These are phyloP conservation scores for Ceratobasidium sp. DNA, from an alignment of 1,284 basidiomycete species.

Conservation along the genomic window DNA sequence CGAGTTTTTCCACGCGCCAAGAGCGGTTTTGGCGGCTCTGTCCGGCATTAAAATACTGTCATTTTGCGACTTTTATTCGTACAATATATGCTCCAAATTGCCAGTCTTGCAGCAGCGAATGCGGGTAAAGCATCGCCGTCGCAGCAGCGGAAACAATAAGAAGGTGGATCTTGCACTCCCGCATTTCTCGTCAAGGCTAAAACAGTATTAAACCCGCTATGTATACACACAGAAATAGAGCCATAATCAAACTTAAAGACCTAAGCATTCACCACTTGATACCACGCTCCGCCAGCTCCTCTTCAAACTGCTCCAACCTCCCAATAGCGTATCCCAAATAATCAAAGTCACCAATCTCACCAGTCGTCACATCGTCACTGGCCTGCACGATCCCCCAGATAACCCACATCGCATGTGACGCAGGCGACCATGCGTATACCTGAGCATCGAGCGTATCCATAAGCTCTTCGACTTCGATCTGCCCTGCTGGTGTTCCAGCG, in stretches of 20 bases:
- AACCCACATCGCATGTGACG: constrained; percentile 89
- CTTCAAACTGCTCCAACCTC: constrained; percentile 60
- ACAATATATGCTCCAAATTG: neutral
- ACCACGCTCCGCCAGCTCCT: constrained; percentile 45
- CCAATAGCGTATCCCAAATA: constrained; percentile 76
- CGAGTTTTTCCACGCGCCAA: constrained; percentile 26
- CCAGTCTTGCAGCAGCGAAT: neutral
- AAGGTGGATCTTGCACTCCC: constrained; percentile 33
- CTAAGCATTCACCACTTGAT: constrained; percentile 32
- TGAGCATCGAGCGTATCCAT: constrained; percentile 71
- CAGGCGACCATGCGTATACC: constrained; percentile 85
- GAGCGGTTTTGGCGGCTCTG: neutral
- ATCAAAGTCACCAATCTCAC: constrained; percentile 69
- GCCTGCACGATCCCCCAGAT: constrained; percentile 94
- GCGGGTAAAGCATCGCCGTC: neutral
- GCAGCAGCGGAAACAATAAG: constrained; percentile 1
- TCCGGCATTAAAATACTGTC: neutral
- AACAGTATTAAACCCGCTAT: neutral
- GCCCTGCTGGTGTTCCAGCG: neutral
- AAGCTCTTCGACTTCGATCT: constrained; percentile 50
- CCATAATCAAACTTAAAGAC: neutral
- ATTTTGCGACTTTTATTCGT: neutral
- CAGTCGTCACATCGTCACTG: constrained; percentile 77
- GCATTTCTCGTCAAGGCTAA: neutral
- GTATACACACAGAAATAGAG: neutral